Conservation (phyloP, 1,139 yeast species). For the Sugiyamaella pinicola region DNA sequence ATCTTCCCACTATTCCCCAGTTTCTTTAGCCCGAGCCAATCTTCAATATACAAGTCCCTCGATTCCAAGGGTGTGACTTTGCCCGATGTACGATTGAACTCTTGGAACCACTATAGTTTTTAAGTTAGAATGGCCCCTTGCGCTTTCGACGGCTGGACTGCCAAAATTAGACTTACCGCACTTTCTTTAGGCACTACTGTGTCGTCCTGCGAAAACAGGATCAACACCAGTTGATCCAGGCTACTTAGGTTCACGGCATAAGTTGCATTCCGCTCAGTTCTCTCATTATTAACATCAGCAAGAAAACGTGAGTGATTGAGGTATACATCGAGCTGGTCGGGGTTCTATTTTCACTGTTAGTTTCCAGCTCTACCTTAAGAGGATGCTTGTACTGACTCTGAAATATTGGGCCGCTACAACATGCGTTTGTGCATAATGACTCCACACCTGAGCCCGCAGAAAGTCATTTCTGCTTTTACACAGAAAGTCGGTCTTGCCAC, state of each 20-base stretch:
- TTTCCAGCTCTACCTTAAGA: background rate
- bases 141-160: no score
- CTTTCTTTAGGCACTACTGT: slow-evolving; percentile 74
- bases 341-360: slow-evolving; percentile 34
- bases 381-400: slow-evolving; percentile 42
- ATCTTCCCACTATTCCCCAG: slow-evolving; percentile 51
- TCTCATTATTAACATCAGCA: slow-evolving; percentile 70
- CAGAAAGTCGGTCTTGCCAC: slow-evolving; percentile 59
- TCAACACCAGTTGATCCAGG: slow-evolving; percentile 58
- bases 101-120: slow-evolving; percentile 50
- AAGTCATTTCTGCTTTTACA: slow-evolving; percentile 60
- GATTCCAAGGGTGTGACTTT: slow-evolving; percentile 50
- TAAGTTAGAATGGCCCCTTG: no score
- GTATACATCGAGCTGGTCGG: slow-evolving; percentile 50
- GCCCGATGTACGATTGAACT: slow-evolving; percentile 52
- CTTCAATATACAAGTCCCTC: slow-evolving; percentile 53
- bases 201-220: slow-evolving; percentile 61
- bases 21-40: slow-evolving; percentile 60
- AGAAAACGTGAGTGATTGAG: slow-evolving; percentile 55
- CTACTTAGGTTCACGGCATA: slow-evolving; percentile 50
- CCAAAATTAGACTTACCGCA: slow-evolving; percentile 48
- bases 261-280: slow-evolving; percentile 37
- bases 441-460: slow-evolving; percentile 65
- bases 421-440: slow-evolving; percentile 55
- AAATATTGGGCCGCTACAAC: slow-evolving; percentile 77